Conservation (phyloP, 768 basidiomycete species). For the Calocera viscosa region DNA sequence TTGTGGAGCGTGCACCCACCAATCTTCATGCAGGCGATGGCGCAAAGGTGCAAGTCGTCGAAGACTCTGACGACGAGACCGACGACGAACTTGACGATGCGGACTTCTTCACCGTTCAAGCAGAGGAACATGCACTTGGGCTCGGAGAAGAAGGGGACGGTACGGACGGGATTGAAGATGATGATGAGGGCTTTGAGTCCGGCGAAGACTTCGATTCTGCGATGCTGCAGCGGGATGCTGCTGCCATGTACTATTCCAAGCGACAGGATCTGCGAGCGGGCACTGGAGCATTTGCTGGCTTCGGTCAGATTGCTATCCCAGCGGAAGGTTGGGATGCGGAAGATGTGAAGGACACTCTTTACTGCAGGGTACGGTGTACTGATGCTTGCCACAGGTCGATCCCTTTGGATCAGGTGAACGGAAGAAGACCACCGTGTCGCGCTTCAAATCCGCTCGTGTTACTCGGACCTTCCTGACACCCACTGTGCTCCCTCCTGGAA, state of each 20-base stretch:
- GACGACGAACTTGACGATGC: background rate
- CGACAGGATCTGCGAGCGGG: background rate
- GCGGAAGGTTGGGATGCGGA: constrained; percentile 10
- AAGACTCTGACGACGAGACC: constrained; percentile 12
- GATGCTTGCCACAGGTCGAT: background rate
- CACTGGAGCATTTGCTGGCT: background rate
- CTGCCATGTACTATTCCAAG: background rate
- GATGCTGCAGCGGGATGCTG: constrained; percentile 3
- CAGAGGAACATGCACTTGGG: background rate
- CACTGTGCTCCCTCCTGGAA: background rate
- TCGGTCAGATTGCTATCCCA: constrained; percentile 1
- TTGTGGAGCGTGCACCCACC: constrained; percentile 8
- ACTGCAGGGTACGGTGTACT: background rate
- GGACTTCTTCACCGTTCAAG: background rate
- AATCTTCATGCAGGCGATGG: background rate
- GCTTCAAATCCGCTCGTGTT: constrained; percentile 9
- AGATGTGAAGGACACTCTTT: background rate
- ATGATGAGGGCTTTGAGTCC: constrained; percentile 8
- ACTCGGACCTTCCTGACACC: background rate
- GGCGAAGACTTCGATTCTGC: constrained; percentile 5
- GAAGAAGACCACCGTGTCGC: background rate
- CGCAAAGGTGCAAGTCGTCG: background rate
- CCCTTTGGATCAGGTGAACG: background rate
- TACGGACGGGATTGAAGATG: background rate
- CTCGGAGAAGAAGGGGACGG: background rate